Base-by-base conservation (phyloP, 192 early-diverging fungal species). In the Umbelopsis sp. region DNA sequence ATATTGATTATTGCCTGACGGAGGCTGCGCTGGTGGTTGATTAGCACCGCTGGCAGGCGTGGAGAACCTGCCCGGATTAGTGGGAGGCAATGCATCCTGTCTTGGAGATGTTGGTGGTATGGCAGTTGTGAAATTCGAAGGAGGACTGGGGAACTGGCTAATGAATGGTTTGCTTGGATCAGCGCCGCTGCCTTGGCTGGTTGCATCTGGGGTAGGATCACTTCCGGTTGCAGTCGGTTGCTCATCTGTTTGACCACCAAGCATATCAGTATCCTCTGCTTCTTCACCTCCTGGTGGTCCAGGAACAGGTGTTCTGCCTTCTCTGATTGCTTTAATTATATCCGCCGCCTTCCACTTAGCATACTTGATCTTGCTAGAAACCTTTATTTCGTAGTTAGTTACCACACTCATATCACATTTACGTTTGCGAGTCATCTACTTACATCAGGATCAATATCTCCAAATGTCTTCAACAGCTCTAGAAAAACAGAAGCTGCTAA, bases 341-440 rank as follows among this genome's bases (percentile, higher is more conserved):
- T 98, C 94, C 0, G 92, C 88, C 3, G 97, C 97, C 61, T 97
- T 92, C 90, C 93, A 99, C 73, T 97, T 97, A 1, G 97, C 89
- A 75, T 99, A 99, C 71, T 90, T 94, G 67, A 98, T 92, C 79
- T 97, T 99, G 70, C 94, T 90, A 65, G 89, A 77, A 35, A 90
- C 70, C 89, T 91, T 49, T 55, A 67, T 1, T 27, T 12, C 15
- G 49, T 21, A 35, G 23, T 37, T 47, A 22, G 37, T 15, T 23
- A 37, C 20, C 7, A 49, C n/a, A 25, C 18, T 21, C 23, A 8
- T 5, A 21, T 22, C 30, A 76, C 18, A 22, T 25, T 11, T n/a
- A 30, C 25, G 35, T 27, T 33, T 0, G 22, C 41, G 30, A 51
- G 15, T 46, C 37, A 44, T 21, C 12, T 46, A 22, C 52, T 64